A percentile compares a stretch with the other conserved stretches of the same genome.
Evolutionary conservation across 2,329 filamentous ascomycete genomes (phyloP).

Genomic region (Alternaria arbusti): DNA sequence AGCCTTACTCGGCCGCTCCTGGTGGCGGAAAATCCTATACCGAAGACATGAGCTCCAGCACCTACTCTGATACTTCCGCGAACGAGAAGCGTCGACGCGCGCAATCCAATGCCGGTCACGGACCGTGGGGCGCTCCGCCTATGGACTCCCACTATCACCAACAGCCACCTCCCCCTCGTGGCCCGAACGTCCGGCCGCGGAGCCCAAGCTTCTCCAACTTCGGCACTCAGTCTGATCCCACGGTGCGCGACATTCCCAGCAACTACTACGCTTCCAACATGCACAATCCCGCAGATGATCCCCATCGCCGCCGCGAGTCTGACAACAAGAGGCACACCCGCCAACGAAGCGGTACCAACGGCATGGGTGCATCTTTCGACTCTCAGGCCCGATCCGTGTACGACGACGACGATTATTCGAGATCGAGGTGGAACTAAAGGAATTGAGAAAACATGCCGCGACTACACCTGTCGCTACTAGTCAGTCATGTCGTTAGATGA

Average conservation of each 20-base stretch:
- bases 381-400: conserved; percentile 38
- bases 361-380: conserved; percentile 36
- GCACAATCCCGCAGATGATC: conserved; percentile 42
- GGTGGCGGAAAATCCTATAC: conserved; percentile 65
- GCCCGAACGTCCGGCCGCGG: conserved; percentile 30
- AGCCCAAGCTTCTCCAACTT: conserved; percentile 46
- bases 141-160: conserved; percentile 22
- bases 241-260: conserved; percentile 38
- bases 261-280: conserved; percentile 42
- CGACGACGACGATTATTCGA: conserved; percentile 42
- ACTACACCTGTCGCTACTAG: conserved; percentile 41
- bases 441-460: conserved; percentile 39
- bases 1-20: conserved; percentile 67
- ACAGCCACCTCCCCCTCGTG: conserved; percentile 31
- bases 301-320: conserved; percentile 38
- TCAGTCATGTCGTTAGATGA: neutral
- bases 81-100: conserved; percentile 37
- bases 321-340: conserved; percentile 37
- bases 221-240: conserved; percentile 43
- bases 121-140: conserved; percentile 34
- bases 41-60: conserved; percentile 32
- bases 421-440: conserved; percentile 30
- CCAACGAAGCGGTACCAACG: conserved; percentile 32
- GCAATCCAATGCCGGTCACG: conserved; percentile 42
- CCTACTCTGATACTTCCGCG: conserved; percentile 31